Base-by-base conservation (phyloP, 106 monocot species). In the Narthecium ossifragum region DNA sequence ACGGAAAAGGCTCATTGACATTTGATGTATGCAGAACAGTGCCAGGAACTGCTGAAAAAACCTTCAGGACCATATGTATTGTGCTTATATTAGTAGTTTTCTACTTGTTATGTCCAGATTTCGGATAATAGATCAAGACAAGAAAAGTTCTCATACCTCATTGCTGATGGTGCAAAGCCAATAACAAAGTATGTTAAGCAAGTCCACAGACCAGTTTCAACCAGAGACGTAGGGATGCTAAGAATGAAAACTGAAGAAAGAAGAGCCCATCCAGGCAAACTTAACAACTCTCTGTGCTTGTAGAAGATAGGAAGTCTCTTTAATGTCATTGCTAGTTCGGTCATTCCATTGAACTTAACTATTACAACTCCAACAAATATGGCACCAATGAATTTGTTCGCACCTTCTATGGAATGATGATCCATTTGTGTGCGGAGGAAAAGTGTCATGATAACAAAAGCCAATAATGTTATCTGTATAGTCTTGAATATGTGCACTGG, bases 331-430 rank as follows among this genome's bases (percentile, higher is more conserved):
- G 67, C 39, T 17, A 88, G 34, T 58, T 88, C 88, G 12, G 84
- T 65, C 88, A 84, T 84, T 53, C 84, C 88, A 80, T 89, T 89
- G 68, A 89, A 89, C 56, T 75, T 84, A 41, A 89, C 88, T 45
- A 78, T 73, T 24, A 84, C 68, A n/a, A 89, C 73, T 28, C 59
- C 80, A 32, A 65, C 26, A 70, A 77, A 77, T 21, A 78, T 47
- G 36, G 88, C 77, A 53, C 80, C 84, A 66, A 89, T 39, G 34
- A 72, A 80, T 26, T 70, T 74, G 61, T 80, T 78, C 39, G 71
- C 88, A 72, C 64, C 78, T 27, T 34, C 61, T 26, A 79, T 39
- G 24, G 88, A 52, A 18, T 69, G 31, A 15, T 84, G 80, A 0
- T 63, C 58, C 84, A 69, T 89, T 28, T 80, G 34, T 53, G 73